Evolutionary conservation across 2,329 filamentous ascomycete genomes (phyloP), one percentile per base, ranked within the genome.

Genomic region (Diaporthe sp.): DNA sequence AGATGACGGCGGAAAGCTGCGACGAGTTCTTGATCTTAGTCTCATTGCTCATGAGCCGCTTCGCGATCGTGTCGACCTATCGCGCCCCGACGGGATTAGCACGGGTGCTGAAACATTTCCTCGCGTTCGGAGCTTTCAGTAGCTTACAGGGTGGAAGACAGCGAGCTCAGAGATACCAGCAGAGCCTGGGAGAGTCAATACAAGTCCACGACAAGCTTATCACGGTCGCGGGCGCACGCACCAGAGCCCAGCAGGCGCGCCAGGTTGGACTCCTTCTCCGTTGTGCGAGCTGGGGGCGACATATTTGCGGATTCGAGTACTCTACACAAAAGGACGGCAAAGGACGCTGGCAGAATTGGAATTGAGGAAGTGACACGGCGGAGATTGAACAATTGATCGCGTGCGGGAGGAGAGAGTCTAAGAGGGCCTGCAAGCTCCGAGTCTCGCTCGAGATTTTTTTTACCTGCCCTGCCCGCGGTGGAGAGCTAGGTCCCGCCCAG

Each of bases 1-100:
- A 99, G 83, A 99, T 94, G 85, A 99, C 95, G 79, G 91, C 87
- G 87, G 98, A 98, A 81, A 99, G 88, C 83, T 95, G 92, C 74
- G 90, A 83, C 39, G 86, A 80, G 71, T 87, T 89, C 74, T 86
- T 82, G 80, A 94, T 90, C 89, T 92, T 70, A 83, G 92, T 92
- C 85, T 98, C 94, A 87, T 99, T 98, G 92, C 95, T 98, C 97
- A 99, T 99, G 86, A 99, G 92, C 80, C 97, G 95, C 90, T 99
- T 99, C 78, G 97, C 96, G 82, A 97, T 98, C 69, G 97, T 99
- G 87, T 99, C 97, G 84, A 99, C 95, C 94, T 96, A 82, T 77
- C 59, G 61, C 59, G 74, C 81, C 74, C 76, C 84, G 78, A 79
- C 79, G 77, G 75, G 65, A 37, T 77, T 77, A 75, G 78, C 58